A percentile compares a stretch with the other conserved stretches of the same genome.
Conservation (phyloP, 2,329 filamentous ascomycete genomes). For the Diaporthe helianthi region DNA sequence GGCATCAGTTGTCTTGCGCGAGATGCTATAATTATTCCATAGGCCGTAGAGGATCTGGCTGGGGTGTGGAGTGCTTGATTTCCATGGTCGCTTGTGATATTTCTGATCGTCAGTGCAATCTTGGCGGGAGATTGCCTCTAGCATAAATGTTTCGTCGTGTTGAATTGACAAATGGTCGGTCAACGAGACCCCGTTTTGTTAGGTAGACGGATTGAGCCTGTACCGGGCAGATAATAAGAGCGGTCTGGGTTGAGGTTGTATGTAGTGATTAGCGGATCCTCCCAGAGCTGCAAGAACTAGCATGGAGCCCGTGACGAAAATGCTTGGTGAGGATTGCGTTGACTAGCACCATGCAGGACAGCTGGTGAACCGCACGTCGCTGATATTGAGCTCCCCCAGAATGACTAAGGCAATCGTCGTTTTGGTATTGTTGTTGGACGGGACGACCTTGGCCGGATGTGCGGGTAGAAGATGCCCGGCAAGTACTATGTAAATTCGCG, state of each 20-base stretch:
- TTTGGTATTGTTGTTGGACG: neutral
- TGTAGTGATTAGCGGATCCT: constrained; percentile 7
- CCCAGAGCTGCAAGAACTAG: constrained; percentile 9
- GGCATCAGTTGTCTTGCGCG: neutral
- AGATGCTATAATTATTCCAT: constrained; percentile 19
- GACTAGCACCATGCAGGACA: constrained; percentile 23
- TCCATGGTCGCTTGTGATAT: constrained; percentile 19
- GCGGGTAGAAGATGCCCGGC: constrained; percentile 2
- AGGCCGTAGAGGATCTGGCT: neutral
- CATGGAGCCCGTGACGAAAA: neutral
- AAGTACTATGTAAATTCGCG: neutral
- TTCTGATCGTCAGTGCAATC: constrained; percentile 19
- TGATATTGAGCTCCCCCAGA: constrained; percentile 1
- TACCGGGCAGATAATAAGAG: constrained; percentile 23
- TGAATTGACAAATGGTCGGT: constrained; percentile 14
- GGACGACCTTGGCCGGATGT: neutral
- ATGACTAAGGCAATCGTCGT: neutral
- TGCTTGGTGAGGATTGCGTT: constrained; percentile 21
- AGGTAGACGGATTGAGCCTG: neutral
- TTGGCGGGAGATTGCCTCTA: constrained; percentile 25
- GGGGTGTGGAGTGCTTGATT: constrained; percentile 15
- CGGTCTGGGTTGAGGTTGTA: constrained; percentile 27
- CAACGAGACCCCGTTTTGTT: constrained; percentile 14
- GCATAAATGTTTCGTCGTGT: constrained; percentile 8
- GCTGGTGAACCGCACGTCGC: constrained; percentile 16